Evolutionary conservation across 768 basidiomycete species (phyloP), one percentile per base, ranked within the genome.

Genomic region (Mycena polygramma): DNA sequence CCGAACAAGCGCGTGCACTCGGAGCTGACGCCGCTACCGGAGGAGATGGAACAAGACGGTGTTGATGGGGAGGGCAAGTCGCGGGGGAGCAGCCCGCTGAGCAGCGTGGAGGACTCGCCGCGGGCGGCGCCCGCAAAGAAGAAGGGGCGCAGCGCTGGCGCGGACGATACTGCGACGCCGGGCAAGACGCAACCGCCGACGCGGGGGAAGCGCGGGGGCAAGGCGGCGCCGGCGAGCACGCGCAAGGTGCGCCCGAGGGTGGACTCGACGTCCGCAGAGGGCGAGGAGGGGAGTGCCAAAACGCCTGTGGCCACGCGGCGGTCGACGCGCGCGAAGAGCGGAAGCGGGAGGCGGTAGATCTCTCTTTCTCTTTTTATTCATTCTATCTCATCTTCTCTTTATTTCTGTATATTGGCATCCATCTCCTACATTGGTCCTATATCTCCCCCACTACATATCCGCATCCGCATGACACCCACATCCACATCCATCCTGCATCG

Each of bases 11-110:
- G 86, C 49, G 72, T 83, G 7, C 81, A 80, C 58, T 80, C 81
- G 22, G 84, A 85, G 70, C 73, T 86, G 74, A 83, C 84, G 5
- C 84, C 84, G 49, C 74, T 85, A 57, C 77, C 82, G n/a, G 86
- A 86, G 68, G 83, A 83, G 57, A 68, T 30, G n/a, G 66, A 63
- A 2, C 69, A 69, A 48, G 41, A 10, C 11, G 41, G 15, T 41
- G 41, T 10, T 15, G 41, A 41, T 10, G 41, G 41, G 41, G 51
- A 63, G 53, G 8, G 67, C 70, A 17, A 14, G 35, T 51, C 61
- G 35, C 2, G 62, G 57, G 41, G 48, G 24, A 63, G 59, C 68
- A 70, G 63, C 62, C 73, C 64, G 60, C 48, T 70, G 66, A 53
- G 69, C 57, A 66, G 68, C 41, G 30, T 61, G 24, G 53, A 49